Evolutionary conservation across 805 yeast species (phyloP).

Genomic region (Yarrowia sp.): DNA sequence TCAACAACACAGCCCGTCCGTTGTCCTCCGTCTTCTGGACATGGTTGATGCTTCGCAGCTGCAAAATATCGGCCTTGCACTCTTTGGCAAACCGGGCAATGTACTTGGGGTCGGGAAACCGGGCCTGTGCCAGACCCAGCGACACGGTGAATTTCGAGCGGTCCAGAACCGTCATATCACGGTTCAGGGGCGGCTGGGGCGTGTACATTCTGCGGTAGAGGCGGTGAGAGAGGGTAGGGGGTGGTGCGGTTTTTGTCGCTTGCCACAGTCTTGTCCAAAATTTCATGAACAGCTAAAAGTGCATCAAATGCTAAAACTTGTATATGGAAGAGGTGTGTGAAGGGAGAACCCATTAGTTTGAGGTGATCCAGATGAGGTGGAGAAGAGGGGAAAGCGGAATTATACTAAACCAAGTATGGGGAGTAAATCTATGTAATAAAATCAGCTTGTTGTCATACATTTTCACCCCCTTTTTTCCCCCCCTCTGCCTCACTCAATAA

Average conservation of each 20-base stretch:
- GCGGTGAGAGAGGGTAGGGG: constrained; percentile 2
- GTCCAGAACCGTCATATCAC: constrained; percentile 71
- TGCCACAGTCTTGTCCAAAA: constrained; percentile 14
- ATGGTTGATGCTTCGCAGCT: constrained; percentile 73
- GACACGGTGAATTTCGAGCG: constrained; percentile 64
- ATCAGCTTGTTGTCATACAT: no score
- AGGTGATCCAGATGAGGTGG: no score
- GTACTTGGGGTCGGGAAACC: constrained; percentile 67
- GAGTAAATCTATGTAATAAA: no score
- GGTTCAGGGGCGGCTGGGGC: constrained; percentile 67
- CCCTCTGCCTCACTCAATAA: no score
- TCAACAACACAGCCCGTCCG: constrained; percentile 64
- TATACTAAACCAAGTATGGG: no score
- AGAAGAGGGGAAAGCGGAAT: no score
- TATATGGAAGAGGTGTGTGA: no score
- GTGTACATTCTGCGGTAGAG: constrained; percentile 36
- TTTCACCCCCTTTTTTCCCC: no score
- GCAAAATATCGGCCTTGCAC: constrained; percentile 66
- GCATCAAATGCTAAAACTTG: neutral
- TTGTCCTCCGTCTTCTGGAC: constrained; percentile 57
- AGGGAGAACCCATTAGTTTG: no score
- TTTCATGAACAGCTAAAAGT: constrained; percentile 1
- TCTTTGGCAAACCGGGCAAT: constrained; percentile 68
- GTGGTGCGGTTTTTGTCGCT: neutral
- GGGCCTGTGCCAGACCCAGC: constrained; percentile 70